Evolutionary conservation across 2,329 filamentous ascomycete species (phyloP).

Genomic region (Stachybotrys chartarum): DNA sequence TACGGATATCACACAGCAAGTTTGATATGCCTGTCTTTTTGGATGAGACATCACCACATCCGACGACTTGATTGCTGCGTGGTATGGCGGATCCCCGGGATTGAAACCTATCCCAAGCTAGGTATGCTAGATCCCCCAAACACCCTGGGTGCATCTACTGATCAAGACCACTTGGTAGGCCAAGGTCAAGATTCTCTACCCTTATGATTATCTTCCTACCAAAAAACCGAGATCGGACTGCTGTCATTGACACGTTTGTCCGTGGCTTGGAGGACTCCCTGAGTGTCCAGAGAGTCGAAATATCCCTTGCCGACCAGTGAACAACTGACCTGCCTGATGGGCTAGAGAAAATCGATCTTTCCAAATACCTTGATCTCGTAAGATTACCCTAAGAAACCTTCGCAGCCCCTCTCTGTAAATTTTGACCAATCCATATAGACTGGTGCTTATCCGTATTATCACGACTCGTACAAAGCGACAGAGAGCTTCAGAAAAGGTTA

Average conservation of each 20-base stretch:
- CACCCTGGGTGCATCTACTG: neutral
- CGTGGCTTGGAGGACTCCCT: neutral
- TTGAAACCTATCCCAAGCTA: neutral
- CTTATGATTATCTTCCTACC: slow-evolving; percentile 1
- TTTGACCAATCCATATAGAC: neutral
- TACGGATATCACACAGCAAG: neutral
- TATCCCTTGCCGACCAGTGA: slow-evolving; percentile 2
- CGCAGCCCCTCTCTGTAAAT: neutral
- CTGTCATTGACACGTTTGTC: slow-evolving; percentile 1
- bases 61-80: neutral
- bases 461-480: neutral
- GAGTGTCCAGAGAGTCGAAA: neutral
- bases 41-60: neutral
- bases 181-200: neutral
- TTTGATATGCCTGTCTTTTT: slow-evolving; percentile 4
- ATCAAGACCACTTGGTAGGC: neutral
- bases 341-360: neutral
- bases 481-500: slow-evolving; percentile 1
- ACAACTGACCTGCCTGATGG: slow-evolving; percentile 1
- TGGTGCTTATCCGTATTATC: slow-evolving; percentile 2
- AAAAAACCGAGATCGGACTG: neutral
- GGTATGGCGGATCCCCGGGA: neutral
- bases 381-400: neutral
- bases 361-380: slow-evolving; percentile 1
- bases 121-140: neutral